Evolutionary conservation across 2,329 filamentous ascomycete genomes (phyloP).

Genomic region (Pseudogymnoascus sp.): DNA sequence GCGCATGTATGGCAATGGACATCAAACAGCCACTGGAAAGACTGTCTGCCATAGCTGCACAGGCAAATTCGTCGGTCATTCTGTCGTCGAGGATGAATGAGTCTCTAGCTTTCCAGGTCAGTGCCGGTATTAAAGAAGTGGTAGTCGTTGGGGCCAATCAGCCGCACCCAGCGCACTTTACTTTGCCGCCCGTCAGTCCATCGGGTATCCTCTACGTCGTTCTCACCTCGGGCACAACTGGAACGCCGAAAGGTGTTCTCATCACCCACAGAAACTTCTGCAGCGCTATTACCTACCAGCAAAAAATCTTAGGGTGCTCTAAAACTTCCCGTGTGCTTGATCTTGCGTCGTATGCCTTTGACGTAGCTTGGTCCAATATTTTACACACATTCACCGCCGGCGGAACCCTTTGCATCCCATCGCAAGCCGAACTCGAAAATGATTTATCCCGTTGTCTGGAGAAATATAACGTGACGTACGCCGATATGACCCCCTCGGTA

Average conservation of each 20-base stretch:
- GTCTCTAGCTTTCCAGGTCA: background rate
- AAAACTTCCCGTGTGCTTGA: constrained; percentile 12
- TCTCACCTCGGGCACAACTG: constrained; percentile 22
- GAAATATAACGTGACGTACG: constrained; percentile 43
- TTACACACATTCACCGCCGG: constrained; percentile 9
- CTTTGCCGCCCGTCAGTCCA: background rate
- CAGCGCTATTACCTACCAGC: background rate
- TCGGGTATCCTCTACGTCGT: constrained; percentile 13
- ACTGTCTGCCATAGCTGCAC: background rate
- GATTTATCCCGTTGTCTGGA: constrained; percentile 61
- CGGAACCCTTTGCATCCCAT: constrained; percentile 51
- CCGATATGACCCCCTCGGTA: constrained; percentile 38
- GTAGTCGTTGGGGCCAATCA: background rate
- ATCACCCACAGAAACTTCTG: background rate
- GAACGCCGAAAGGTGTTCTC: constrained; percentile 21
- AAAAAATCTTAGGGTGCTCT: background rate
- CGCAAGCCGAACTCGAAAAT: constrained; percentile 59
- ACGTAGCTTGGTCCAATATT: constrained; percentile 7
- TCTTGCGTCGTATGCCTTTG: constrained; percentile 14
- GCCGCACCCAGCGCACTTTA: background rate
- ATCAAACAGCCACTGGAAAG: constrained; percentile 15
- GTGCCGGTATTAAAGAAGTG: background rate
- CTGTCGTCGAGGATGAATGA: background rate
- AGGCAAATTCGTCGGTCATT: background rate
- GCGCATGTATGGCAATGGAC: constrained; percentile 26